Conservation (phyloP, 352 stramenopile genomes). For the Pythium monospermum region DNA sequence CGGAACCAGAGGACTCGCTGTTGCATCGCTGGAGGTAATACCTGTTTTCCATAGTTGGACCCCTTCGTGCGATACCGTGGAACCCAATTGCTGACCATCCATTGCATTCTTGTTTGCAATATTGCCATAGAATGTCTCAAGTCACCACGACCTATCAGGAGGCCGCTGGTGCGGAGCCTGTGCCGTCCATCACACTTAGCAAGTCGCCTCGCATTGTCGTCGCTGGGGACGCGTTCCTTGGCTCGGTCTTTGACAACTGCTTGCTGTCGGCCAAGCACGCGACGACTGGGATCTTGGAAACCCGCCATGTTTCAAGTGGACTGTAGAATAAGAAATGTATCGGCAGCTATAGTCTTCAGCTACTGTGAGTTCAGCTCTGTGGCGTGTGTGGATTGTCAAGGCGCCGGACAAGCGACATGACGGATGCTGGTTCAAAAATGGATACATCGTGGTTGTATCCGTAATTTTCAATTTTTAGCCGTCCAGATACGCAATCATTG, state of each 20-base stretch:
- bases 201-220: constrained; percentile 51
- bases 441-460: too few species aligned
- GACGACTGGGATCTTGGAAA: constrained; percentile 5
- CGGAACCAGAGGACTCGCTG: constrained; percentile 34
- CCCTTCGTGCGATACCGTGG: too few species aligned
- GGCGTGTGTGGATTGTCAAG: background rate
- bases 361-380: too few species aligned
- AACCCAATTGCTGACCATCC: background rate
- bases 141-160: constrained; percentile 44
- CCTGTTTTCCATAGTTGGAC: constrained; percentile 2
- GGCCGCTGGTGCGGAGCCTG: constrained; percentile 3
- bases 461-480: too few species aligned
- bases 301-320: constrained; percentile 21
- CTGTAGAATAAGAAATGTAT: constrained; percentile 24
- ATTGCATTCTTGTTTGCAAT: background rate
- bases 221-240: constrained; percentile 59
- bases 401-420: too few species aligned
- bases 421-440: too few species aligned
- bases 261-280: constrained; percentile 50
- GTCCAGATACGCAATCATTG: too few species aligned
- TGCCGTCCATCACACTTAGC: constrained; percentile 35
- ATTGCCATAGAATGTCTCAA: constrained; percentile 52
- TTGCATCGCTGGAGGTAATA: constrained; percentile 73
- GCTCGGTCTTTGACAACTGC: constrained; percentile 71
- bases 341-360: background rate